Evolutionary conservation across 2,329 filamentous ascomycete species (phyloP).

Genomic region (Ascochyta pisi): DNA sequence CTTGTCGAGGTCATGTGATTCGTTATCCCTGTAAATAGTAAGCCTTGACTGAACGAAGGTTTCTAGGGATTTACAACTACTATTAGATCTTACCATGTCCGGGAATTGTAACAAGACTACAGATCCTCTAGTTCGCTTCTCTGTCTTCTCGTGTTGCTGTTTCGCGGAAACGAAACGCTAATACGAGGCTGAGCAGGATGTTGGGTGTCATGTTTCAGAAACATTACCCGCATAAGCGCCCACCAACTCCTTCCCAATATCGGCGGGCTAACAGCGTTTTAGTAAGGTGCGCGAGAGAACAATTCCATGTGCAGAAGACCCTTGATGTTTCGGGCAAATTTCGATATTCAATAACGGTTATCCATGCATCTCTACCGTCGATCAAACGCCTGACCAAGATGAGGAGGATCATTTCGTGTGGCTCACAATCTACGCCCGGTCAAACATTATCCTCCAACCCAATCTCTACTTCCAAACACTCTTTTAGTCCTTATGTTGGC

Average conservation of each 20-base stretch:
- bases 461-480: neutral
- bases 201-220: conserved; percentile 4
- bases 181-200: neutral
- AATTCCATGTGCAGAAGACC: neutral
- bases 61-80: too few relatives aligned
- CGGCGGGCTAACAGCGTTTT: neutral
- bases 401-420: conserved; percentile 3
- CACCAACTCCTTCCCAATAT: neutral
- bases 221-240: conserved; percentile 1
- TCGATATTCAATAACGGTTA: neutral
- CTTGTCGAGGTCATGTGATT: too few relatives aligned
- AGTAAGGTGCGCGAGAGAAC: neutral
- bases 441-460: conserved; percentile 16
- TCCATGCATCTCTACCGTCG: neutral
- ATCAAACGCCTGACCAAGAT: conserved; percentile 9
- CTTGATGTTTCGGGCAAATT: conserved; percentile 1
- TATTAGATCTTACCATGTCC: too few relatives aligned
- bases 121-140: neutral
- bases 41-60: too few relatives aligned
- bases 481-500: neutral
- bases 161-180: conserved; percentile 3
- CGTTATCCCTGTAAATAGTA: too few relatives aligned
- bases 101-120: neutral
- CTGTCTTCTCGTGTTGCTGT: neutral
- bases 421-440: conserved; percentile 5